Evolutionary conservation across 2,329 filamentous ascomycete species (phyloP).

Genomic region (Fusarium scirpi): DNA sequence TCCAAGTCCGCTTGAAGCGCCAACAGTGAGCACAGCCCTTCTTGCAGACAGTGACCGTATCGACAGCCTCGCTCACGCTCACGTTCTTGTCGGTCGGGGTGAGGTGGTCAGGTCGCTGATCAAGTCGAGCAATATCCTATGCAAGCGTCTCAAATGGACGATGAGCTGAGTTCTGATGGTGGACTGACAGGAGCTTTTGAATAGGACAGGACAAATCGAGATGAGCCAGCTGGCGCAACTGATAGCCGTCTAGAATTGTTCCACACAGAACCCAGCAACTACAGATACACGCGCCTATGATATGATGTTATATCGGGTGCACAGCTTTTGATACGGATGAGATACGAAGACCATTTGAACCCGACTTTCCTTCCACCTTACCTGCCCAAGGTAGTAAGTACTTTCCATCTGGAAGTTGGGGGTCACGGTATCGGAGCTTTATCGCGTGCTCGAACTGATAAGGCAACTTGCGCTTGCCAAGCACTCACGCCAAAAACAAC

Average conservation of each 20-base stretch:
- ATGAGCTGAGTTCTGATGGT: constrained; percentile 21
- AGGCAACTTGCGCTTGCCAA: constrained; percentile 16
- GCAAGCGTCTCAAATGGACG: constrained; percentile 32
- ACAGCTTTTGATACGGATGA: constrained; percentile 10
- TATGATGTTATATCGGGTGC: constrained; percentile 26
- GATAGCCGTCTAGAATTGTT: constrained; percentile 27
- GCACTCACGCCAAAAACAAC: constrained; percentile 1
- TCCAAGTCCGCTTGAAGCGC: constrained; percentile 31
- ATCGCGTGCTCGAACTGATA: constrained; percentile 38
- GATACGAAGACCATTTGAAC: constrained; percentile 23
- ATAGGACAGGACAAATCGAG: constrained; percentile 35
- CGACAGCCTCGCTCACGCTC: constrained; percentile 24
- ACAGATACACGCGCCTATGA: constrained; percentile 24
- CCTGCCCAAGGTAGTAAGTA: constrained; percentile 20
- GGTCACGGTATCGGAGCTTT: constrained; percentile 19
- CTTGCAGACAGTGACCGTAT: constrained; percentile 15
- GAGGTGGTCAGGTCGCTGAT: constrained; percentile 33
- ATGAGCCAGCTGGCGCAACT: constrained; percentile 42
- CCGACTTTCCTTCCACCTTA: constrained; percentile 1
- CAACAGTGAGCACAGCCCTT: constrained; percentile 31
- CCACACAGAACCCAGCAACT: constrained; percentile 38
- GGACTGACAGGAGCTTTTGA: constrained; percentile 21
- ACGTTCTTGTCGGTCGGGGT: constrained; percentile 10
- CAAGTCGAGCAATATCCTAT: constrained; percentile 25
- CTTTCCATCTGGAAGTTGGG: constrained; percentile 15